Evolutionary conservation across 495 filamentous ascomycete genomes (phyloP).

Genomic region (Saxophila tyrrhenica): DNA sequence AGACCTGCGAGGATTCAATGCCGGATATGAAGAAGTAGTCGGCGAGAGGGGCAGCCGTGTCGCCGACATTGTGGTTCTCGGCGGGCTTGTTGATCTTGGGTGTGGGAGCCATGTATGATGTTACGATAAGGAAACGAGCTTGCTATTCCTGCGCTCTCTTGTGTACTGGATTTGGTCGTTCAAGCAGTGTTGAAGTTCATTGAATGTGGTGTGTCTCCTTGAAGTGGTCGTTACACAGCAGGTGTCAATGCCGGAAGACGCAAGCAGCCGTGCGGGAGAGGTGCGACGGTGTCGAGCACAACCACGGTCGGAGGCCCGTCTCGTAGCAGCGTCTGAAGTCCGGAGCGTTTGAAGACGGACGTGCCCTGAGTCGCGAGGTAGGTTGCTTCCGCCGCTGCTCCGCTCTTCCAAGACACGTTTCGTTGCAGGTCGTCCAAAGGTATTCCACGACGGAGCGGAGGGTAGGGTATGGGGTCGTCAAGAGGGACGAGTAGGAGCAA

Average conservation of each 20-base stretch:
- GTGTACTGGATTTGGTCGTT: not conserved
- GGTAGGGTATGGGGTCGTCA: too few relatives aligned
- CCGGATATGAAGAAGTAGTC: slow-evolving; percentile 99
- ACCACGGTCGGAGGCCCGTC: not conserved
- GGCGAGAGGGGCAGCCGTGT: slow-evolving; percentile 68
- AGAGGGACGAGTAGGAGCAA: too few relatives aligned
- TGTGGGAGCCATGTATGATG: slow-evolving; percentile 11
- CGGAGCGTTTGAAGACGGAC: not conserved
- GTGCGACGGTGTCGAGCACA: not conserved
- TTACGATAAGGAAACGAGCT: slow-evolving; percentile 13
- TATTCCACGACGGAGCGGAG: too few relatives aligned
- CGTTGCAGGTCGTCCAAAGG: too few relatives aligned
- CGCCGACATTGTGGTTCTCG: slow-evolving; percentile 12
- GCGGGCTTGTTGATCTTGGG: slow-evolving; percentile 5
- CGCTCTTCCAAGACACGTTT: too few relatives aligned
- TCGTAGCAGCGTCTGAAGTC: not conserved
- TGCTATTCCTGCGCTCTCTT: not conserved
- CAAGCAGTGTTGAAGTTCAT: not conserved
- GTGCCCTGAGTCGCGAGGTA: too few relatives aligned
- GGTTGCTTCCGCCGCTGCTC: too few relatives aligned
- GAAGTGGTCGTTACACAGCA: not conserved
- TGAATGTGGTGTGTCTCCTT: not conserved
- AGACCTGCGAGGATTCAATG: slow-evolving; percentile 56
- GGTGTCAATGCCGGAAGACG: not conserved
- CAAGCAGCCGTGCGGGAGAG: not conserved